These are phyloP conservation scores for Nigrograna mackinnonii DNA, from an alignment of 2,329 filamentous ascomycete species.

Conservation along the genomic window DNA sequence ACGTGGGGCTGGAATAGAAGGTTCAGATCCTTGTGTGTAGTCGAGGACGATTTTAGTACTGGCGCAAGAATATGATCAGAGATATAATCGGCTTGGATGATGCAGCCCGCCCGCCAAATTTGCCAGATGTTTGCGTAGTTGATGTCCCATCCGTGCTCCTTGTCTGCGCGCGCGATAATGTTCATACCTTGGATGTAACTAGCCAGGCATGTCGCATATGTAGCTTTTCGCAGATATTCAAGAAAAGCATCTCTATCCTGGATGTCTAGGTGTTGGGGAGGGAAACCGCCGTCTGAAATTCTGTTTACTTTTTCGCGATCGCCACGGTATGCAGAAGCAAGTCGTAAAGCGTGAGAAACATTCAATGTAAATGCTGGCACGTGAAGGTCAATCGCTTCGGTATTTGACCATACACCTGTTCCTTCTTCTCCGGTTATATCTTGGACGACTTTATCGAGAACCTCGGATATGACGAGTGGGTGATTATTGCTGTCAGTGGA, in stretches of 20 bases:
- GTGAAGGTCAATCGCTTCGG: slow-evolving; percentile 64
- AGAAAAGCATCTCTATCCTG: slow-evolving; percentile 51
- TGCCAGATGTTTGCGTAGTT: slow-evolving; percentile 56
- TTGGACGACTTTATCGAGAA: slow-evolving; percentile 73
- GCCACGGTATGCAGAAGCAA: slow-evolving; percentile 64
- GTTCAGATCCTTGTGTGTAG: slow-evolving; percentile 42
- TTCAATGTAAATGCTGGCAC: slow-evolving; percentile 68
- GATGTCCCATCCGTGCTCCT: slow-evolving; percentile 63
- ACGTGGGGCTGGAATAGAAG: slow-evolving; percentile 53
- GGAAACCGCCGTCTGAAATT: slow-evolving; percentile 46
- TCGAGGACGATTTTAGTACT: slow-evolving; percentile 41
- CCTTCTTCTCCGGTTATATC: slow-evolving; percentile 69
- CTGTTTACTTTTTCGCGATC: slow-evolving; percentile 58
- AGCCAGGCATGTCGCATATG: slow-evolving; percentile 64
- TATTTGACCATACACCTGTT: slow-evolving; percentile 68
- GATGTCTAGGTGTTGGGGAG: slow-evolving; percentile 39
- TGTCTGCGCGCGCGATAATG: slow-evolving; percentile 63
- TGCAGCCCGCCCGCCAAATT: slow-evolving; percentile 72
- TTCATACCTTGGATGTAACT: slow-evolving; percentile 70
- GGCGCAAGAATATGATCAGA: slow-evolving; percentile 58
- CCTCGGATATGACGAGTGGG: slow-evolving; percentile 60
- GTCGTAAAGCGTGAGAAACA: slow-evolving; percentile 63
- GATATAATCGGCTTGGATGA: slow-evolving; percentile 70
- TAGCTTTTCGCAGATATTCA: slow-evolving; percentile 62
- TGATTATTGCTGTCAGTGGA: slow-evolving; percentile 28